Evolutionary conservation across 495 filamentous ascomycete genomes (phyloP).

Genomic region (Chaetomium tenue): DNA sequence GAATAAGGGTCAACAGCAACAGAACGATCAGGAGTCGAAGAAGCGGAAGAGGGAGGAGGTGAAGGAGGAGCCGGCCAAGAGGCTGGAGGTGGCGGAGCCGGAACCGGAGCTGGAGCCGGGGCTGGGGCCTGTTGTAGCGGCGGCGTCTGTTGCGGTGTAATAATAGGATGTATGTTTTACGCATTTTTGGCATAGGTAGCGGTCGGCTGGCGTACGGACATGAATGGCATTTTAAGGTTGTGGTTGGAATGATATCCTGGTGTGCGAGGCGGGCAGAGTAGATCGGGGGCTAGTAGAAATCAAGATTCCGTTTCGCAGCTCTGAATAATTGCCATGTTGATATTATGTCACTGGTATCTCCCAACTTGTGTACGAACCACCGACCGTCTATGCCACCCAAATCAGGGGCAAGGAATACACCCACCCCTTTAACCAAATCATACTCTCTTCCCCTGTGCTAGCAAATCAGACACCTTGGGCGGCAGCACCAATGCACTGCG

Average conservation of each 20-base stretch:
- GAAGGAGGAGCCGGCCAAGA: constrained; percentile 11
- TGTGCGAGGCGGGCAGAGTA: constrained; percentile 2
- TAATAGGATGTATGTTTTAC: not conserved
- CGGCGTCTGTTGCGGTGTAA: constrained; percentile 12
- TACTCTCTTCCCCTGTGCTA: constrained; percentile 54
- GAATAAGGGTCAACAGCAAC: constrained; percentile 6
- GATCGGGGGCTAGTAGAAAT: not conserved
- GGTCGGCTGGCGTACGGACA: constrained; percentile 14
- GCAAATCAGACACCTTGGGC: constrained; percentile 72
- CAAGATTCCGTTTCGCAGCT: not conserved
- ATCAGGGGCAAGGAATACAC: not conserved
- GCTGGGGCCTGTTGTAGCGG: too few species aligned
- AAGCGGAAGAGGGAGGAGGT: constrained; percentile 27
- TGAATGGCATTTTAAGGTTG: not conserved
- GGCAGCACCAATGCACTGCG: constrained; percentile 78
- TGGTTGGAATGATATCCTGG: constrained; percentile 17
- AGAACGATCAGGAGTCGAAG: constrained; percentile 13
- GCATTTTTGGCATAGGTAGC: constrained; percentile 12
- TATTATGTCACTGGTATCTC: not conserved
- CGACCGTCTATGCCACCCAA: not conserved
- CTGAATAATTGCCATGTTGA: not conserved
- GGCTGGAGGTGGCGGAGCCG: not conserved
- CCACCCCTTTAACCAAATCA: constrained; percentile 23
- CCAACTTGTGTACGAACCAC: not conserved
- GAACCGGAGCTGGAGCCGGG: too few species aligned